A percentile compares a stretch with the other conserved stretches of the same genome.
phyloP scores from a whole-genome alignment of 495 filamentous ascomycete species.

The Penicillium odoratum region DNA sequence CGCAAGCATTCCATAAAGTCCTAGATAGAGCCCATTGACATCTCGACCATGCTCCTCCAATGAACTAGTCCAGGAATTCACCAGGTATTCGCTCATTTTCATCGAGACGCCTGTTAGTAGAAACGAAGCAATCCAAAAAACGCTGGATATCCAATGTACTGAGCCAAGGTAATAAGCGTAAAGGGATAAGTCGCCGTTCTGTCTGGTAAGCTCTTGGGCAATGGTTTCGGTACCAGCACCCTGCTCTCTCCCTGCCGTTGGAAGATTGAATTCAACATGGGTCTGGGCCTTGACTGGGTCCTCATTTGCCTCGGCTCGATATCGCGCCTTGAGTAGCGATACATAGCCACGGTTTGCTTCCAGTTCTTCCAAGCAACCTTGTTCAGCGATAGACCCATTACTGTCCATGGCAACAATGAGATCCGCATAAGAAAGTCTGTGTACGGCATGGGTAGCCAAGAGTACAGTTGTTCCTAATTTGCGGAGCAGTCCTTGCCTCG shows the following conservation, averaged over 20 bases:
- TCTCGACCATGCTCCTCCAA: not conserved
- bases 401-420: slow-evolving; percentile 6
- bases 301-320: not conserved
- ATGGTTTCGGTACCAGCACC: not conserved
- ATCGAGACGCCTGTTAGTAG: not conserved
- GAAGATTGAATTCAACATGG: not conserved
- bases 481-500: slow-evolving; percentile 7
- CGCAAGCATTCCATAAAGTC: not conserved
- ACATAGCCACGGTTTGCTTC: slow-evolving; percentile 6
- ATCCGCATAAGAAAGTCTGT: slow-evolving; percentile 8
- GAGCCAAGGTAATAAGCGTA: slow-evolving; percentile 10
- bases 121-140: not conserved
- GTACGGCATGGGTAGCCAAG: slow-evolving; percentile 22
- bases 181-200: slow-evolving; percentile 1
- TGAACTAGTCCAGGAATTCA: slow-evolving; percentile 1
- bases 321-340: not conserved
- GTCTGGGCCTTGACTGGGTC: not conserved
- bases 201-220: not conserved
- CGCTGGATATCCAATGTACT: slow-evolving; percentile 3
- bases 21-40: slow-evolving; percentile 5
- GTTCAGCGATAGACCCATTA: slow-evolving; percentile 1
- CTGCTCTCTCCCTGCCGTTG: not conserved
- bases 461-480: slow-evolving; percentile 14
- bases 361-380: slow-evolving; percentile 2
- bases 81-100: not conserved